These are phyloP conservation scores for Phytophthora pinifolia DNA, from an alignment of 352 stramenopile species.

Conservation along the genomic window DNA sequence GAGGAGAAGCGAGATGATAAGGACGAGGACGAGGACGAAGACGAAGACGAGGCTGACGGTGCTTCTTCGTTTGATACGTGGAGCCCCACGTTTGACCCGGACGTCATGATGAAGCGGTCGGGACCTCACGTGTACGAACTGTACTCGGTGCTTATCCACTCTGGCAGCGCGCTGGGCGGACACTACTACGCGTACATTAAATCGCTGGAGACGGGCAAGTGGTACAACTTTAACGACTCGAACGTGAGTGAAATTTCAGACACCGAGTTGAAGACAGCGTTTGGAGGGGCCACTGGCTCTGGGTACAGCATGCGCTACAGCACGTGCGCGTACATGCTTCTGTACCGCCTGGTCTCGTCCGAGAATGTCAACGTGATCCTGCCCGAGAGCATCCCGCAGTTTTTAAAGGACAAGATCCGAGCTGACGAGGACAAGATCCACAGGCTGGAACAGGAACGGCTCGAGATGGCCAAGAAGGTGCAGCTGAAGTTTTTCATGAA, in stretches of 20 bases:
- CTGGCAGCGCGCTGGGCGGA: conserved; percentile 87
- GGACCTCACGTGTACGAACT: conserved; percentile 89
- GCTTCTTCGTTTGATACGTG: conserved; percentile 57
- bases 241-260: conserved; percentile 80
- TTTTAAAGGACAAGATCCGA: conserved; percentile 64
- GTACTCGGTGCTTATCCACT: conserved; percentile 93
- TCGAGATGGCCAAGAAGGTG: conserved; percentile 77
- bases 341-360: conserved; percentile 80
- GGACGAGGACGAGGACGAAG: conserved; percentile 9
- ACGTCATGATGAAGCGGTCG: conserved; percentile 57
- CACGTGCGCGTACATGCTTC: conserved; percentile 91
- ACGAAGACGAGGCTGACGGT: conserved; percentile 17
- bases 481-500: conserved; percentile 84
- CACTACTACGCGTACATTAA: conserved; percentile 96
- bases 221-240: conserved; percentile 91
- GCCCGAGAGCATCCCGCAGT: conserved; percentile 61
- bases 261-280: conserved; percentile 74
- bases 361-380: conserved; percentile 68
- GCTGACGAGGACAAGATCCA: conserved; percentile 66
- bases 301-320: conserved; percentile 69
- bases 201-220: conserved; percentile 75
- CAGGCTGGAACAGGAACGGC: conserved; percentile 57
- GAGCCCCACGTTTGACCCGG: conserved; percentile 63
- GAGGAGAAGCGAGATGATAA: conserved; percentile 9
- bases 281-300: conserved; percentile 52